Percentiles rank a stretch among this genome's conserved stretches.
phyloP scores from a whole-genome alignment of 331 rosid species.

The Arachis monticola region DNA sequence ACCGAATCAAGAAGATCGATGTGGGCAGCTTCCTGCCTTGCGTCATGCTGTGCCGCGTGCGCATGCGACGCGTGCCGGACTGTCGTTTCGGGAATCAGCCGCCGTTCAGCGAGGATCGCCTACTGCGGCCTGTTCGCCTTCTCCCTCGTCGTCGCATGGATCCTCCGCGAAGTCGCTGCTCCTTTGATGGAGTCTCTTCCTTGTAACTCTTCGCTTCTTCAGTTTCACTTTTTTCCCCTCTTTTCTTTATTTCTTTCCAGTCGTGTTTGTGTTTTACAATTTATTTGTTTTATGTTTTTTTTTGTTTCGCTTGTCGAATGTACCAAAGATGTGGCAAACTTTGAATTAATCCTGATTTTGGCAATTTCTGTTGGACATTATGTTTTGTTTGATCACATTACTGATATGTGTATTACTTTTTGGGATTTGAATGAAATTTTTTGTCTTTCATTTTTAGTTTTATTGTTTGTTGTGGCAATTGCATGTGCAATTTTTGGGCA shows the following conservation, averaged over 20 bases:
- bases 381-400: neutral
- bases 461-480: neutral
- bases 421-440: neutral
- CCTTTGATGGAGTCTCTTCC: constrained; percentile 94
- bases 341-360: neutral
- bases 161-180: constrained; percentile 93
- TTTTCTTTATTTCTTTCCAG: neutral
- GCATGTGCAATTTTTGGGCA: too few relatives aligned
- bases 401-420: neutral
- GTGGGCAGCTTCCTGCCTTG: constrained; percentile 99
- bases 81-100: constrained; percentile 92
- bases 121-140: constrained; percentile 95
- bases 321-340: too few relatives aligned
- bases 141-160: constrained; percentile 87
- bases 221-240: neutral
- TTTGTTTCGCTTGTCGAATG: too few relatives aligned
- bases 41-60: constrained; percentile 98
- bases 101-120: constrained; percentile 94
- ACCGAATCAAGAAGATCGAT: constrained; percentile 46
- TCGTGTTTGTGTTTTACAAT: neutral
- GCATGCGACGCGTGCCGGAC: constrained; percentile 95
- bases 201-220: constrained; percentile 52
- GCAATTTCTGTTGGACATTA: neutral
- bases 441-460: neutral
- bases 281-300: neutral